Base-by-base conservation (phyloP, 2,329 filamentous ascomycete genomes). In the Sordariomycetes sp. region DNA sequence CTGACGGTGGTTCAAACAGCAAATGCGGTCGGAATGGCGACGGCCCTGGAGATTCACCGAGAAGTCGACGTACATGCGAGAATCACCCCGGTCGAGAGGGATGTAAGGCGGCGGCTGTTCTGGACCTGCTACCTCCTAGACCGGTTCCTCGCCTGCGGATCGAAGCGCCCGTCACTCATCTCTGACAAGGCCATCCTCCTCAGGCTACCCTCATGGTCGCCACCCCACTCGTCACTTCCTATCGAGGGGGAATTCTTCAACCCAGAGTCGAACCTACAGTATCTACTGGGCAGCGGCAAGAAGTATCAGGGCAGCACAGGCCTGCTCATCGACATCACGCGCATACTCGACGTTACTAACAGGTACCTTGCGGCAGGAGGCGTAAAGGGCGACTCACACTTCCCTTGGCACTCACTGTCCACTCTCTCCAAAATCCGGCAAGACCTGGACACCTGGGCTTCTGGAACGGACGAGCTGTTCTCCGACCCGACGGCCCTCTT, bases 51-150 rank as follows among this genome's bases (percentile, higher is more conserved):
- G 65, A 74, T 94, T 2, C 88, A 95, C 65, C 82, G 88, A 35
- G 90, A 95, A 70, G 73, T 86, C 51, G 84, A 89, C 25, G 66
- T 75, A 6, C 79, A 81, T 55, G 73, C 81, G 13, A 79, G 81
- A 57, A 76, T 87, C 12, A 80, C 82, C 0, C 76, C 82, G 0
- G 73, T 82, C 3, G 89, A 95, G 65, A 80, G 86, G 58, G 90
- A 95, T 71, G 84, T 85, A 65, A 79, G 87, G 52, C 77, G 90
- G 57, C 80, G 87, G n/a, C 73, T 95, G 1, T 95, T 95, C 69
- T 95, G 90, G 90, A 85, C 87, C 2, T 92, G 88, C 66, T 95
- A 94, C 64, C 74, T 95, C 28, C 84, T 95, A 69, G 90, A 95
- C 66, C 81, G 87, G n/a, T 94, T 92, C 63, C 79, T 85, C 62